Percentiles rank a stretch among this genome's conserved stretches.
phyloP scores from a whole-genome alignment of 345 rosid genomes.

The Isatis tinctoria region DNA sequence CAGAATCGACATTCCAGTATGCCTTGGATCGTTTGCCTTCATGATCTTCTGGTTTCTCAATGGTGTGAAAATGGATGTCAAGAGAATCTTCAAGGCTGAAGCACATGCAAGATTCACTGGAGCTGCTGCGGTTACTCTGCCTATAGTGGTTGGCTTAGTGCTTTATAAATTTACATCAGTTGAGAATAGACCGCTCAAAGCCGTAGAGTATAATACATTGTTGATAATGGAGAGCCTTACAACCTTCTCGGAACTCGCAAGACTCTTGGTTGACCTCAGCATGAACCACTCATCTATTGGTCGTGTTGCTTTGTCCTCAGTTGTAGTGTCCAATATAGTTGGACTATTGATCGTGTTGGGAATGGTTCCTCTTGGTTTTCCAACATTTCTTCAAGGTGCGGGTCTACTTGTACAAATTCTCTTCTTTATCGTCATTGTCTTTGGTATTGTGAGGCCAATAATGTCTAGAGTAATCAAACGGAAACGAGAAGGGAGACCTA shows the following conservation, averaged over 20 bases:
- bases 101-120: constrained; percentile 27
- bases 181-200: neutral
- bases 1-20: too few relatives aligned
- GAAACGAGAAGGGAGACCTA: constrained; percentile 27
- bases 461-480: constrained; percentile 12
- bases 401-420: neutral
- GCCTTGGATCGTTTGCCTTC: too few relatives aligned
- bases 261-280: constrained; percentile 45
- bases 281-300: constrained; percentile 47
- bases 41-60: too few relatives aligned
- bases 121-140: constrained; percentile 16
- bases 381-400: neutral
- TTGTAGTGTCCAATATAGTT: neutral
- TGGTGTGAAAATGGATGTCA: neutral
- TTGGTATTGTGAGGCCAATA: constrained; percentile 7
- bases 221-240: neutral
- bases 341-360: neutral
- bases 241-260: constrained; percentile 35
- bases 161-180: neutral
- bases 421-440: neutral
- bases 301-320: constrained; percentile 33
- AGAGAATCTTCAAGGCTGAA: constrained; percentile 13
- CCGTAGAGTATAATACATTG: neutral
- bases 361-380: neutral
- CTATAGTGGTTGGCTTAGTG: neutral